A percentile compares a stretch with the other conserved stretches of the same genome.
These are phyloP conservation scores for Parsonsia alboflavescens DNA, from an alignment of 257 asterid species.

Conservation along the genomic window DNA sequence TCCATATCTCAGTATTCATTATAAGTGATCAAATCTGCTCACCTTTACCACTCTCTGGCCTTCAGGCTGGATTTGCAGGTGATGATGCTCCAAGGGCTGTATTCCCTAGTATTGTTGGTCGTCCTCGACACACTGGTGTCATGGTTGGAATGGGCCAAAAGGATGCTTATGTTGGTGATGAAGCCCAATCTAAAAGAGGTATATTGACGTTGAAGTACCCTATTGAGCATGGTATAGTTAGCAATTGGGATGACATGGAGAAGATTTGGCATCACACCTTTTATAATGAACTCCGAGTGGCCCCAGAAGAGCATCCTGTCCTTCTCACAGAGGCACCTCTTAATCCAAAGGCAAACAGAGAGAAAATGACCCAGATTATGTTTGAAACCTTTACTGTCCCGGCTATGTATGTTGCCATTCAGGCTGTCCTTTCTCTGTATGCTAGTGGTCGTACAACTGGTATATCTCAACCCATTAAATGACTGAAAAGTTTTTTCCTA, in stretches of 20 bases:
- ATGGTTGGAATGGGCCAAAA: conserved; percentile 49
- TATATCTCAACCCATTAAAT: background rate
- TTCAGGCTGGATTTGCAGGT: conserved; percentile 45
- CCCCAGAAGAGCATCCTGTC: conserved; percentile 46
- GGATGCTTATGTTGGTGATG: conserved; percentile 48
- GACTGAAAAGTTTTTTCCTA: background rate
- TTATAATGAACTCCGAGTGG: conserved; percentile 44
- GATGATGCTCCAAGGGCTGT: conserved; percentile 50
- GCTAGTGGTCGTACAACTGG: conserved; percentile 55
- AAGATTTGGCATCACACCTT: conserved; percentile 50
- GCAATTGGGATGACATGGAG: conserved; percentile 55
- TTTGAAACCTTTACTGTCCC: conserved; percentile 46
- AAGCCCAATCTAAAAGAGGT: conserved; percentile 46
- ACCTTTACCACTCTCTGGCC: background rate
- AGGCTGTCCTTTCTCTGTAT: conserved; percentile 46
- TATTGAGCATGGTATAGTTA: conserved; percentile 45
- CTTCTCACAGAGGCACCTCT: conserved; percentile 49
- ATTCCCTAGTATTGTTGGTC: conserved; percentile 42
- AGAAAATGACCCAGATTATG: conserved; percentile 48
- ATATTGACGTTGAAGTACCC: conserved; percentile 40
- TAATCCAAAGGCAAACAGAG: conserved; percentile 45
- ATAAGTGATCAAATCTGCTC: background rate
- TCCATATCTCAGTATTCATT: background rate
- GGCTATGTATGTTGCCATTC: conserved; percentile 47
- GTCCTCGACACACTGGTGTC: conserved; percentile 39